These are phyloP conservation scores for Plantago ovata DNA, from an alignment of 257 asterid genomes.

Conservation along the genomic window DNA sequence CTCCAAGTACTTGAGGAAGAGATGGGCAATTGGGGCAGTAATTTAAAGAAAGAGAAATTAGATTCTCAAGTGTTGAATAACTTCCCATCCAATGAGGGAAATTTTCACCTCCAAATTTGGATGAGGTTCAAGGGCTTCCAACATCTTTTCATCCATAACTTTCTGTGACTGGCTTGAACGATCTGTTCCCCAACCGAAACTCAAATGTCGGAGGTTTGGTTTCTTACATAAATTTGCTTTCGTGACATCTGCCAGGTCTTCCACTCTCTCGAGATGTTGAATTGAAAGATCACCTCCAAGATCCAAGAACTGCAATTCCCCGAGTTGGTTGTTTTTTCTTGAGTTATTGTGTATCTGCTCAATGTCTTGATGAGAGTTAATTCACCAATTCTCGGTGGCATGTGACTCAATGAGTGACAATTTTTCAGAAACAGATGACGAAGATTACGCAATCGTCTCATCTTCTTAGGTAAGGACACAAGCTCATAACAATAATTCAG, in stretches of 20 bases:
- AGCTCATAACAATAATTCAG: no score
- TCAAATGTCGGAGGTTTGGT: constrained; percentile 11
- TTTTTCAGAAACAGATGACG: no score
- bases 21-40: no score
- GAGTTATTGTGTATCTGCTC: constrained; percentile 20
- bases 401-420: no score
- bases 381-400: constrained; percentile 27
- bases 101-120: constrained; percentile 25
- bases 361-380: constrained; percentile 22
- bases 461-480: no score
- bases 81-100: no score
- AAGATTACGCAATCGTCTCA: no score
- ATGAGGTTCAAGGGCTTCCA: constrained; percentile 28
- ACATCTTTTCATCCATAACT: constrained; percentile 3
- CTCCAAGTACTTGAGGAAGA: constrained; percentile 28
- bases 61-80: no score
- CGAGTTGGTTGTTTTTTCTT: constrained; percentile 13
- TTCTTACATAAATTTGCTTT: constrained; percentile 22
- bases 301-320: constrained; percentile 26
- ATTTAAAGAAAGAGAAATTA: no score
- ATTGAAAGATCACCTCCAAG: no score
- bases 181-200: constrained; percentile 6
- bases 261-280: constrained; percentile 20
- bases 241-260: constrained; percentile 15
- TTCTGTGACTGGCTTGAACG: not conserved